Base-by-base conservation (phyloP, 1,284 basidiomycete species). In the Ustilago xerochloae region DNA sequence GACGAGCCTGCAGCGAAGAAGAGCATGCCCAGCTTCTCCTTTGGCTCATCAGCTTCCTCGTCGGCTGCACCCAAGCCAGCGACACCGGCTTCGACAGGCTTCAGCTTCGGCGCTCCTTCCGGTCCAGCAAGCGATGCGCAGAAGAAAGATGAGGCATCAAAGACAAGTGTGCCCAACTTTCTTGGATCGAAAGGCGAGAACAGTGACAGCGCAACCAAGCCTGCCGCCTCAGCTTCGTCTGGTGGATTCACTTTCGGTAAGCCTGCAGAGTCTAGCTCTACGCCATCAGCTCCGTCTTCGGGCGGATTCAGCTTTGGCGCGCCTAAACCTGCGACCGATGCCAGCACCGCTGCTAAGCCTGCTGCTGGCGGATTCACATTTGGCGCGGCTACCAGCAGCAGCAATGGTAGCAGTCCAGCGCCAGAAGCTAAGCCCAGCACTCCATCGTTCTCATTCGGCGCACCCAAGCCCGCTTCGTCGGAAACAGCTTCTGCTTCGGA, bases 21-120 rank as follows among this genome's bases (percentile, higher is more conserved):
- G 63, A 60, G 62, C 38, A 63, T 59, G 53, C 64, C 61, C 2
- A 67, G 63, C 35, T 80, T 77, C 50, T 64, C 77, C 13, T 78
- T 74, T 45, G 72, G 75, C 16, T 41, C 65, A n/a, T 39, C 62
- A 2, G 38, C 63, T 35, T 45, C 63, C 12, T 29, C 55, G 30
- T 8, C 56, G 13, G 12, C 57, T 20, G 10, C 43, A 12, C 35
- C 70, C 9, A 15, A 52, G 16, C 15, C 57, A 20, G 24, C 50
- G 16, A 24, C 41, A 39, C 35, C 69, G 18, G 47, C 46, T 9
- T 24, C 45, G 4, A 20, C 41, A 13, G 49, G 59, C 0, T 63
- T 65, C 54, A 69, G 39, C 30, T 70, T 65, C 20, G 66, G 65
- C 24, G 35, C 55, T 38, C 50, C 63, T n/a, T n/a, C 69, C 29